Base-by-base conservation (phyloP, 805 yeast species). In the Kazachstania psychrophila region DNA sequence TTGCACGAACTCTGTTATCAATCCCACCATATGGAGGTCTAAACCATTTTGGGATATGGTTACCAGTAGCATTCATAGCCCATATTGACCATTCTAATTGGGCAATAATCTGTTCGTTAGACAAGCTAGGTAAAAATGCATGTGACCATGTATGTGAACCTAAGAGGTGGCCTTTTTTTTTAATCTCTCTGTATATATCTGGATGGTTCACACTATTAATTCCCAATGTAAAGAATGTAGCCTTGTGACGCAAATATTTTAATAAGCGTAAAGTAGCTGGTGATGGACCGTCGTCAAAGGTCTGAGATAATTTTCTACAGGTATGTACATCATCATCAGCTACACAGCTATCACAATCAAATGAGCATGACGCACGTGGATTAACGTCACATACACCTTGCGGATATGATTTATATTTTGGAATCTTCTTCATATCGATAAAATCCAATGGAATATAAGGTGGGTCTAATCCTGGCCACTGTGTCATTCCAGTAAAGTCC, bases 11-110 rank as follows among this genome's bases (percentile, higher is more conserved):
- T 37, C 97, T 65, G 55, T 87, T 79, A 61, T 89, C 98, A 23
- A 85, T 69, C 0, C 95, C 96, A 1, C 97, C 98, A 54, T 85
- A 89, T 1, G 98, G 98, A 0, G 98, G 98, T 47, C 98, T 72
- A 58, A 83, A 89, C 83, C 89, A 89, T 51, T 79, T 80, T 6
- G 98, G 98, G 8, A 83, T 55, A 50, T 87, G 88, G 19, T 77
- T 68, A 0, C 85, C 83, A 0, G 96, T 87, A 1, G 96, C 96
- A 62, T 89, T 88, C 87, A 88, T 84, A 5, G 96, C 96, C 96
- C 96, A 89, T 23, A 86, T 76, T 2, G 94, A 78, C 98, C 98
- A 89, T 58, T 88, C 79, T 26, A 89, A 62, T 56, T 89, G 95
- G 0, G 96, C 95, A 38, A 82, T 76, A 14, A 89, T 75, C 43